A percentile compares a stretch with the other conserved stretches of the same genome.
These are phyloP conservation scores for Ophiostoma tasmaniense DNA, from an alignment of 2,329 filamentous ascomycete species.

Conservation along the genomic window DNA sequence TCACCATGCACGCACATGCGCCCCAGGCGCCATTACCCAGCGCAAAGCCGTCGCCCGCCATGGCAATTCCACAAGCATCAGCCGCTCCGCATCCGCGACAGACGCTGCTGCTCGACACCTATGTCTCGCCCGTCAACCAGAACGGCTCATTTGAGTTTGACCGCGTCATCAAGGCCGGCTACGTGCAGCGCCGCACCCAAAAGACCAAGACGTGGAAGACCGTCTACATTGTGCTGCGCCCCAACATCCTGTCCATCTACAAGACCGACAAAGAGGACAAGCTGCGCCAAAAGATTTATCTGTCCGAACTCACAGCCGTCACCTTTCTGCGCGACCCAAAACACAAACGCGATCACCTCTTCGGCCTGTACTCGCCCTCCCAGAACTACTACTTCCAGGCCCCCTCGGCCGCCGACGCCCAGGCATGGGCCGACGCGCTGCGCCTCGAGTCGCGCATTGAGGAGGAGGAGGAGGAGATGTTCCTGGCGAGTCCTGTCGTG, in stretches of 20 bases:
- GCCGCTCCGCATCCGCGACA: constrained; percentile 28
- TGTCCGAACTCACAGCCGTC: constrained; percentile 86
- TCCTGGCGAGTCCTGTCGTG: constrained; percentile 57
- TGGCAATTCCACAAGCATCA: constrained; percentile 16
- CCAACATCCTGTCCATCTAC: constrained; percentile 86
- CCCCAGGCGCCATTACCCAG: constrained; percentile 19
- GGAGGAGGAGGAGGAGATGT: constrained; percentile 78
- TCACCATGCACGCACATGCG: constrained; percentile 24
- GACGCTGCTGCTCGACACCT: constrained; percentile 51
- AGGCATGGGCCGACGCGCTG: constrained; percentile 80
- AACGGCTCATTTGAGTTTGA: constrained; percentile 96
- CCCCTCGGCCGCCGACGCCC: constrained; percentile 60
- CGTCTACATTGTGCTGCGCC: constrained; percentile 80
- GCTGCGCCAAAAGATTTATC: constrained; percentile 76
- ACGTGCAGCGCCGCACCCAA: constrained; percentile 77
- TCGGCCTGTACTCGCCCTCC: constrained; percentile 84
- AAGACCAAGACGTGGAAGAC: constrained; percentile 96
- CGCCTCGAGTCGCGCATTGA: constrained; percentile 73
- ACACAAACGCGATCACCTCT: constrained; percentile 76
- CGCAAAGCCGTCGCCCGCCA: constrained; percentile 15
- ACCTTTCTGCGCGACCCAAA: constrained; percentile 84
- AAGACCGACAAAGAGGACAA: constrained; percentile 85
- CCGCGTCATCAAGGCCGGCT: constrained; percentile 81
- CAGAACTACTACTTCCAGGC: constrained; percentile 90
- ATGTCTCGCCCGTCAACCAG: constrained; percentile 75